A percentile compares a stretch with the other conserved stretches of the same genome.
These are phyloP conservation scores for Hawksworthiomyces lignivorus DNA, from an alignment of 2,329 filamentous ascomycete genomes.

Conservation along the genomic window DNA sequence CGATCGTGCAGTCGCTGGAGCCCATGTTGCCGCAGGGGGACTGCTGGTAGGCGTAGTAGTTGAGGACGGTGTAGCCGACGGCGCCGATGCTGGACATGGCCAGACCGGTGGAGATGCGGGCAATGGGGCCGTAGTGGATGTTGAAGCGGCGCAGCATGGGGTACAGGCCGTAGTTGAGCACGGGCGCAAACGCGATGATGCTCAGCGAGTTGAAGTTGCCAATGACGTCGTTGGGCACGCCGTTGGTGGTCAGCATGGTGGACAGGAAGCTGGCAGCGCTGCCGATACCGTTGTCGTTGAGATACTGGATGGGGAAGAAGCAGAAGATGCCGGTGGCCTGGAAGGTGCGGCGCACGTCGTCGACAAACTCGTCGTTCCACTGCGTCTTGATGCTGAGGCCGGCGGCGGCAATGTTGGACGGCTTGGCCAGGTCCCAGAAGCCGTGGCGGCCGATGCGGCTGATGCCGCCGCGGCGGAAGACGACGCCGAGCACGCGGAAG, in stretches of 20 bases:
- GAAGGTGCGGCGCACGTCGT: slow-evolving; percentile 57
- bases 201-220: slow-evolving; percentile 67
- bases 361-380: slow-evolving; percentile 43
- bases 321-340: slow-evolving; percentile 62
- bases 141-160: slow-evolving; percentile 56
- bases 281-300: slow-evolving; percentile 44
- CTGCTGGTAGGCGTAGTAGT: slow-evolving; percentile 33
- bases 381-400: slow-evolving; percentile 29
- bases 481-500: slow-evolving; percentile 32
- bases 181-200: slow-evolving; percentile 65
- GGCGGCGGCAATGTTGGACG: slow-evolving; percentile 42
- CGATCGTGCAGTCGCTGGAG: slow-evolving; percentile 26
- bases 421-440: slow-evolving; percentile 64
- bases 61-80: slow-evolving; percentile 32
- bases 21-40: slow-evolving; percentile 35
- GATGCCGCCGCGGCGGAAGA: slow-evolving; percentile 32
- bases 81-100: slow-evolving; percentile 39
- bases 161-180: slow-evolving; percentile 62
- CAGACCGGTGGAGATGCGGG: slow-evolving; percentile 57
- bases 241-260: slow-evolving; percentile 45
- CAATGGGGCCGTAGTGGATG: slow-evolving; percentile 66
- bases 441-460: slow-evolving; percentile 31
- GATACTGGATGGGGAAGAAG: slow-evolving; percentile 39
- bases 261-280: slow-evolving; percentile 38
- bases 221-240: slow-evolving; percentile 70